These are phyloP conservation scores for Nothopassalora personata DNA, from an alignment of 2,329 filamentous ascomycete species.

Conservation along the genomic window DNA sequence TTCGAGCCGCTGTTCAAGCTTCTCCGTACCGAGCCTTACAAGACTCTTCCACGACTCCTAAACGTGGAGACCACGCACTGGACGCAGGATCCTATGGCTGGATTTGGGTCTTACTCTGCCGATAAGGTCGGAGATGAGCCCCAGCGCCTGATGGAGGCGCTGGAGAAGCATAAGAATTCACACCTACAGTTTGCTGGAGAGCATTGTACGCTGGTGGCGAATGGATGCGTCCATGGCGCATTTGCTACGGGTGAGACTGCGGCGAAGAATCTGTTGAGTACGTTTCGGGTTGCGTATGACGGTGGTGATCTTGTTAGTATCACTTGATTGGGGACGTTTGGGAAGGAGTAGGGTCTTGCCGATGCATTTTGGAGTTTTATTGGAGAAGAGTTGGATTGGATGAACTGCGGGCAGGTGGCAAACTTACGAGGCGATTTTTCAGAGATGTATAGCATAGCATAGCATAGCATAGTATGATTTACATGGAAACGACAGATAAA, in stretches of 20 bases:
- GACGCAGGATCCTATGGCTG: constrained; percentile 41
- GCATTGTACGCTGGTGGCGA: constrained; percentile 37
- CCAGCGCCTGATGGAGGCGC: constrained; percentile 33
- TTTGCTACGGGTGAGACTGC: constrained; percentile 41
- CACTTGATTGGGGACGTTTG: background rate
- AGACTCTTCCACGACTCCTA: constrained; percentile 37
- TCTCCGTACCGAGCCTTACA: constrained; percentile 41
- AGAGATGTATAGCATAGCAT: no score
- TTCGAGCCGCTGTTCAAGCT: constrained; percentile 43
- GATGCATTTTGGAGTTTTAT: background rate
- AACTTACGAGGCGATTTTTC: no score
- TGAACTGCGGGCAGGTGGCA: background rate
- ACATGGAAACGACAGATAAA: no score
- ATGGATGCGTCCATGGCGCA: constrained; percentile 43
- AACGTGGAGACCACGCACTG: constrained; percentile 42
- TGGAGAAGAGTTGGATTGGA: background rate
- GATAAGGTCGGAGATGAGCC: constrained; percentile 44
- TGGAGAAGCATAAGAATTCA: constrained; percentile 35
- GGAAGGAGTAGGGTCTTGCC: background rate
- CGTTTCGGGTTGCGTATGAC: constrained; percentile 35
- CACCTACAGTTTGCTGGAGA: constrained; percentile 40
- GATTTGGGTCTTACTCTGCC: constrained; percentile 41
- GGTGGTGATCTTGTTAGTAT: constrained; percentile 26
- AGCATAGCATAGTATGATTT: no score
- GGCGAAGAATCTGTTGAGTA: constrained; percentile 37